Evolutionary conservation across 2,329 filamentous ascomycete species (phyloP).

Genomic region (Coleophoma eucalyptorum): DNA sequence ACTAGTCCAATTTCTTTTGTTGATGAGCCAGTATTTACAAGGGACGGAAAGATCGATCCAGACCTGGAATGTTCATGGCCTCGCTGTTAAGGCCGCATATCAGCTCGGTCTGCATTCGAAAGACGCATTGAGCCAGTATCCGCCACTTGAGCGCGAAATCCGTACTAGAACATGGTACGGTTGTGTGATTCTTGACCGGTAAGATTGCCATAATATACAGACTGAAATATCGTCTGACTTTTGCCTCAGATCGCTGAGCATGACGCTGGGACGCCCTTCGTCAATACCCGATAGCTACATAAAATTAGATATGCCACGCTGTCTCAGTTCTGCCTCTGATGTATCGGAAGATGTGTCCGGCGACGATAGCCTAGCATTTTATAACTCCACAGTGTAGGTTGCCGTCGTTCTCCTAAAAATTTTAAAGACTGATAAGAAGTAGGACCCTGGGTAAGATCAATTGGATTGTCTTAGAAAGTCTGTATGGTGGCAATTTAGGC

Average conservation of each 20-base stretch:
- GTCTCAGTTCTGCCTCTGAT: no score
- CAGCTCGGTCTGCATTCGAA: slow-evolving; percentile 47
- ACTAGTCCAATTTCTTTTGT: slow-evolving; percentile 44
- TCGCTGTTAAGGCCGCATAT: slow-evolving; percentile 46
- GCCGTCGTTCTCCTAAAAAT: no score
- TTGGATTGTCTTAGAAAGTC: slow-evolving; percentile 33
- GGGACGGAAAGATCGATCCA: slow-evolving; percentile 49
- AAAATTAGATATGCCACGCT: slow-evolving; percentile 32
- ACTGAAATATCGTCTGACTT: slow-evolving; percentile 3
- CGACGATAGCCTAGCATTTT: slow-evolving; percentile 22
- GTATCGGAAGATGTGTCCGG: slow-evolving; percentile 11
- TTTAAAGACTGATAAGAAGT: background rate
- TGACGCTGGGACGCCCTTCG: slow-evolving; percentile 46
- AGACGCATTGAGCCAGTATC: slow-evolving; percentile 30
- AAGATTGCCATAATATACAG: no score
- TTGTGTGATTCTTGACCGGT: slow-evolving; percentile 41
- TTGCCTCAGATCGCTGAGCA: slow-evolving; percentile 34
- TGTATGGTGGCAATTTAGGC: slow-evolving; percentile 41
- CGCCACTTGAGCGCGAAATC: slow-evolving; percentile 40
- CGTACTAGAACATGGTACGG: slow-evolving; percentile 46
- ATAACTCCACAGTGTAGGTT: slow-evolving; percentile 29
- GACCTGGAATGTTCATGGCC: slow-evolving; percentile 49
- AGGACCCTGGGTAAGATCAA: slow-evolving; percentile 30
- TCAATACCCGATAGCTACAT: slow-evolving; percentile 41
- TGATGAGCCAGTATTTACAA: slow-evolving; percentile 48